Evolutionary conservation across 805 yeast genomes (phyloP).

Genomic region (Candida sonorensis): DNA sequence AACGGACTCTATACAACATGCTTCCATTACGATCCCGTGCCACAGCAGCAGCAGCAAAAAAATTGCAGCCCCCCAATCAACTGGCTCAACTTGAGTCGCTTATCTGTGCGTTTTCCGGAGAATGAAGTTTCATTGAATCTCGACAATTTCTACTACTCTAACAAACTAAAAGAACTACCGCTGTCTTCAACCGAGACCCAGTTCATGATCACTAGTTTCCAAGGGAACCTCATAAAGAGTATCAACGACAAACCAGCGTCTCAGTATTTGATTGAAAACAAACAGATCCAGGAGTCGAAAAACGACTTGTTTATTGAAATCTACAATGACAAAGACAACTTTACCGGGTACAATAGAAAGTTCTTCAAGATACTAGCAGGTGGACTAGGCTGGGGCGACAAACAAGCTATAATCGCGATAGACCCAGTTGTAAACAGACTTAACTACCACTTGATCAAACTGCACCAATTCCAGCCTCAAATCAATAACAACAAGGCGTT

Average conservation of each 20-base stretch:
- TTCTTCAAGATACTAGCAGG: slow-evolving; percentile 61
- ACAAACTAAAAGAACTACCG: slow-evolving; percentile 9
- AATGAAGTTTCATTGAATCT: too few relatives aligned
- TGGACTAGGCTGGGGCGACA: slow-evolving; percentile 72
- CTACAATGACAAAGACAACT: slow-evolving; percentile 1
- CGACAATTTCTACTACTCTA: slow-evolving; percentile 4
- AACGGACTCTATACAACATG: slow-evolving; percentile 20
- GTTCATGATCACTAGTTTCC: slow-evolving; percentile 39
- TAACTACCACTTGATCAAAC: slow-evolving; percentile 11
- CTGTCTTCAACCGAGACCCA: slow-evolving; percentile 12
- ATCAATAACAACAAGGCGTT: background rate
- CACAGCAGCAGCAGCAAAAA: too few relatives aligned
- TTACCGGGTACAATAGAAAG: too few relatives aligned
- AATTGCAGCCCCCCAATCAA: too few relatives aligned
- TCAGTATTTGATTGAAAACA: slow-evolving; percentile 41
- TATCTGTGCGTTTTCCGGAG: slow-evolving; percentile 5
- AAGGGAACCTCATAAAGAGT: slow-evolving; percentile 53
- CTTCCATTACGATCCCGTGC: slow-evolving; percentile 14
- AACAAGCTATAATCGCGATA: slow-evolving; percentile 57
- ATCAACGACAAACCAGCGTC: slow-evolving; percentile 55
- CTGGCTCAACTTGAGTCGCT: slow-evolving; percentile 7
- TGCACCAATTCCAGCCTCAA: slow-evolving; percentile 13
- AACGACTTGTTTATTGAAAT: slow-evolving; percentile 19
- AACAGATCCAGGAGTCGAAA: slow-evolving; percentile 23
- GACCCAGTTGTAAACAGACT: slow-evolving; percentile 46